Percentiles rank a stretch among this genome's conserved stretches.
Evolutionary conservation across 2,329 filamentous ascomycete genomes (phyloP).

Genomic region (Fusarium lateritium): DNA sequence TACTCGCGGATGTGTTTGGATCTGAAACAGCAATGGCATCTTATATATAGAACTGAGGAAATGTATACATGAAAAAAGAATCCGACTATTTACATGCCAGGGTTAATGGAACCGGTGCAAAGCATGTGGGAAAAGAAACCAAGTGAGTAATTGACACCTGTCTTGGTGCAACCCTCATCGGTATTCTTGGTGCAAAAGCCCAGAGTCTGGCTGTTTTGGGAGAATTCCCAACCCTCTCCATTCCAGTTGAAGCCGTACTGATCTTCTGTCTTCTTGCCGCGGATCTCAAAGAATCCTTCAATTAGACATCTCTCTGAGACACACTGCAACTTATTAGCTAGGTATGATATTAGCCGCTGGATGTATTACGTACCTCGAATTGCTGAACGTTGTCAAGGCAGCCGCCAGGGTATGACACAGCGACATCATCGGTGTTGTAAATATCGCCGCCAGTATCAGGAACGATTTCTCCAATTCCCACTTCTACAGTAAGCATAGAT

Average conservation of each 20-base stretch:
- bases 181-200: conserved; percentile 2
- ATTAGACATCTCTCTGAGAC: neutral
- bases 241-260: conserved; percentile 3
- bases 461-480: conserved; percentile 4
- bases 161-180: neutral
- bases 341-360: rapidly evolving
- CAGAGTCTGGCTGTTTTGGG: neutral
- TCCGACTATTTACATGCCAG: neutral
- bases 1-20: too few species aligned
- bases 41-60: too few species aligned
- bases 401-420: neutral
- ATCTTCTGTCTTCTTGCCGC: neutral
- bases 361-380: neutral
- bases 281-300: neutral
- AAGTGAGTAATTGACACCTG: neutral
- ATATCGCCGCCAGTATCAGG: conserved; percentile 2
- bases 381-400: neutral
- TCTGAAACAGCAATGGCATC: too few species aligned
- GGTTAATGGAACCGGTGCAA: neutral
- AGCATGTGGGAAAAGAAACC: neutral
- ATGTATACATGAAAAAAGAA: too few species aligned
- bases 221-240: neutral
- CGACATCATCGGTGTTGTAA: neutral
- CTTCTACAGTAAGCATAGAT: neutral
- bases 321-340: neutral